phyloP scores from a whole-genome alignment of 2,329 filamentous ascomycete species.

The Sphaerulina musiva region DNA sequence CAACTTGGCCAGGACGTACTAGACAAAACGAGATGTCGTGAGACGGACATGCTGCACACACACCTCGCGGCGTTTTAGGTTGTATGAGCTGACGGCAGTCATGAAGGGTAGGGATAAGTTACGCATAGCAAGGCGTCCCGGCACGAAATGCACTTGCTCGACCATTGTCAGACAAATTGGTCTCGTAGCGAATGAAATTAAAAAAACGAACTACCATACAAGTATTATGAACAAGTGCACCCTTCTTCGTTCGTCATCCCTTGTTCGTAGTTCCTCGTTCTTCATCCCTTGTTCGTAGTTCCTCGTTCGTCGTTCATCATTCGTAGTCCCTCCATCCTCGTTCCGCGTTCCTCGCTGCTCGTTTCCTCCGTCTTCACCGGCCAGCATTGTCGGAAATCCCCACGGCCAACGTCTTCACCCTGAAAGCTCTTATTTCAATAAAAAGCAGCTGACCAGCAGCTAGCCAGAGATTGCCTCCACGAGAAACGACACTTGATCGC shows the following conservation, averaged over 20 bases:
- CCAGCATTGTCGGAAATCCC: too few species aligned
- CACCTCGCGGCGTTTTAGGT: conserved; percentile 12
- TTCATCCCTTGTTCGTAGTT: too few species aligned
- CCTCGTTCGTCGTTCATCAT: too few species aligned
- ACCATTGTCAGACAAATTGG: neutral
- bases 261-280: too few species aligned
- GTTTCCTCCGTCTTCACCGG: too few species aligned
- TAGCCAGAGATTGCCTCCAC: too few species aligned
- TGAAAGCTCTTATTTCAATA: too few species aligned
- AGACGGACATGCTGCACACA: neutral
- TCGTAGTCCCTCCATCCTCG: too few species aligned
- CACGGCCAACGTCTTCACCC: too few species aligned
- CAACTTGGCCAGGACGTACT: conserved; percentile 93
- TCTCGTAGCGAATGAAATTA: neutral
- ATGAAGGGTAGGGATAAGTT: neutral
- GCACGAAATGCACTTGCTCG: conserved; percentile 4
- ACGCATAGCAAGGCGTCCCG: conserved; percentile 17
- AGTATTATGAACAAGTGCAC: neutral
- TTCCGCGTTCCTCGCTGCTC: too few species aligned
- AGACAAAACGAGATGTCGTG: conserved; percentile 29
- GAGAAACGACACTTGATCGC: too few species aligned
- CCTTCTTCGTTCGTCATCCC: neutral
- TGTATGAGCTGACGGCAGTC: conserved; percentile 10
- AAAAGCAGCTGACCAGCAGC: too few species aligned
- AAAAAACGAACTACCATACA: neutral